Evolutionary conservation across 192 early-diverging fungal species (phyloP).

Genomic region (Obelidium mucronatum): DNA sequence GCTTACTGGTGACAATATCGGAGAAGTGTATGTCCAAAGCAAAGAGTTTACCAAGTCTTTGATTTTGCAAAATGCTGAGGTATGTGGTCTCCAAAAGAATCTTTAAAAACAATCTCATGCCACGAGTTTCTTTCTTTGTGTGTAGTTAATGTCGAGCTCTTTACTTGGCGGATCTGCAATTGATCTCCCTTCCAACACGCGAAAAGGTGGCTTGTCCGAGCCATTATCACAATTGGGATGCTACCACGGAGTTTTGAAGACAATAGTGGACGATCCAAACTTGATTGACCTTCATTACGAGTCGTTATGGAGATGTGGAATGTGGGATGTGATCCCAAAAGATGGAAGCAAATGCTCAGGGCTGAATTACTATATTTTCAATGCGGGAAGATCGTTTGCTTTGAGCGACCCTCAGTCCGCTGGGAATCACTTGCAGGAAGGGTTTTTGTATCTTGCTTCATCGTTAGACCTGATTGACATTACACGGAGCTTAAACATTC

Average conservation of each 20-base stretch:
- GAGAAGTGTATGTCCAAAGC: not conserved
- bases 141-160: too few relatives aligned
- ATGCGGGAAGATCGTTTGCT: conserved; percentile 18
- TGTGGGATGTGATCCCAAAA: conserved; percentile 31
- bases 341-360: not conserved
- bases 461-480: not conserved
- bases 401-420: conserved; percentile 17
- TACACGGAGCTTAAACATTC: not conserved
- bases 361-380: conserved; percentile 17
- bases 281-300: conserved; percentile 40
- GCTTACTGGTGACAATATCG: conserved; percentile 17
- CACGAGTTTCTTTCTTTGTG: too few relatives aligned
- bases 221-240: conserved; percentile 39
- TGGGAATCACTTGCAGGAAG: not conserved
- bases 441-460: conserved; percentile 8
- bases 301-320: conserved; percentile 42
- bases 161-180: too few relatives aligned
- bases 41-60: conserved; percentile 20
- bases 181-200: not conserved
- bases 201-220: conserved; percentile 31
- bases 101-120: too few relatives aligned
- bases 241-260: conserved; percentile 35
- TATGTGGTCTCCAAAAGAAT: too few relatives aligned
- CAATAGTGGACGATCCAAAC: not conserved
- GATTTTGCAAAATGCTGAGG: not conserved